Evolutionary conservation across 257 asterid genomes (phyloP).

Genomic region (Solanum boliviense): DNA sequence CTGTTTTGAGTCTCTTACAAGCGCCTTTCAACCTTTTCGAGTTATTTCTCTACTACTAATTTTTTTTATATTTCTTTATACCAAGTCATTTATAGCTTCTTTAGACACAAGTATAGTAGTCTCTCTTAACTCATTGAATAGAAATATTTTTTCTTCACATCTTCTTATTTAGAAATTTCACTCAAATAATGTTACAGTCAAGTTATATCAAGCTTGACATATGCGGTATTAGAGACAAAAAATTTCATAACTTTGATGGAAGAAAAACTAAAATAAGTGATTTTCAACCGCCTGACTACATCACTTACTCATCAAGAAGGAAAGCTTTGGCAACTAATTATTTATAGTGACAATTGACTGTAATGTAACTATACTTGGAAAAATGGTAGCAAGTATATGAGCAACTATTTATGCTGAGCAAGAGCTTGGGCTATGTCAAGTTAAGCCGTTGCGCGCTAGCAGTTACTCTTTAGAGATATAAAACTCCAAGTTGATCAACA

Average conservation of each 20-base stretch:
- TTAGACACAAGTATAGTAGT: not conserved
- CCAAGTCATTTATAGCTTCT: slow-evolving; percentile 16
- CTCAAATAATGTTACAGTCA: slow-evolving; percentile 16
- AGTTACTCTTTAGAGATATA: no score
- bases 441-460: no score
- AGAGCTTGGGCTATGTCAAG: no score
- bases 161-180: slow-evolving; percentile 1
- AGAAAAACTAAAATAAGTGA: slow-evolving; percentile 2
- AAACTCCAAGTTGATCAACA: no score
- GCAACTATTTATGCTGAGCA: no score
- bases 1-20: not conserved
- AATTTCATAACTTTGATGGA: slow-evolving; percentile 14
- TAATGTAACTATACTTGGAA: slow-evolving; percentile 22
- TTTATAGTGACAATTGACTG: slow-evolving; percentile 16
- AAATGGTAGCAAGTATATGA: slow-evolving; percentile 17
- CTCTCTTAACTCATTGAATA: not conserved
- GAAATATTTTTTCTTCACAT: not conserved
- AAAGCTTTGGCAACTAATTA: slow-evolving; percentile 13
- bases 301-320: slow-evolving; percentile 19
- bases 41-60: slow-evolving; percentile 8
- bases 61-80: no score
- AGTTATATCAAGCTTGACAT: slow-evolving; percentile 10
- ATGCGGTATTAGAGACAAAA: slow-evolving; percentile 13
- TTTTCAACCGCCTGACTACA: slow-evolving; percentile 13
- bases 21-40: slow-evolving; percentile 11